Percentiles rank a stretch among this genome's conserved stretches.
phyloP scores from a whole-genome alignment of 176 grass and related monocot species.

The Urochloa ruziziensis region DNA sequence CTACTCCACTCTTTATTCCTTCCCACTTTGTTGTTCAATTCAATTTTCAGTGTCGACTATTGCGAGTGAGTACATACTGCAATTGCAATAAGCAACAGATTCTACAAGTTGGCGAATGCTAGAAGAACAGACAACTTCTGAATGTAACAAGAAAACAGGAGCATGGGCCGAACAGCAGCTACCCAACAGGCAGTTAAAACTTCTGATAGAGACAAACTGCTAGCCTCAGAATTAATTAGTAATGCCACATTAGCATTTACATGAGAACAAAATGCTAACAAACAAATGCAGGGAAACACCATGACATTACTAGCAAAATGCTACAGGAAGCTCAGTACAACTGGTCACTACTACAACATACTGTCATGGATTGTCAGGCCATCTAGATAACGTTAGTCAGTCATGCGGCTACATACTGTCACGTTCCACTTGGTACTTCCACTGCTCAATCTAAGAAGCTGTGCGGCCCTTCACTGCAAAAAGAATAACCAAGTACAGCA shows the following conservation, averaged over 20 bases:
- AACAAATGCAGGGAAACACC: background rate
- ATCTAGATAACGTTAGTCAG: constrained; percentile 35
- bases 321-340: background rate
- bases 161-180: too few relatives aligned
- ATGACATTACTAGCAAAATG: background rate
- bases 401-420: background rate
- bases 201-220: background rate
- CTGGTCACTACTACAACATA: background rate
- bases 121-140: too few relatives aligned
- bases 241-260: constrained; percentile 14
- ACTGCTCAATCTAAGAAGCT: constrained; percentile 20
- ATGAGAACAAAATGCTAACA: background rate
- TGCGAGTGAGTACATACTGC: too few relatives aligned
- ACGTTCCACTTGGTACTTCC: background rate
- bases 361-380: constrained; percentile 4
- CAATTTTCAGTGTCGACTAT: too few relatives aligned
- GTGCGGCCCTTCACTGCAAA: constrained; percentile 37
- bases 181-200: background rate
- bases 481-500: background rate
- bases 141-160: too few relatives aligned
- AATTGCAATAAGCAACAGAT: too few relatives aligned
- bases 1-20: too few relatives aligned
- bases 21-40: too few relatives aligned
- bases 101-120: too few relatives aligned
- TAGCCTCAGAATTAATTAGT: background rate